Percentiles rank a stretch among this genome's conserved stretches.
phyloP scores from a whole-genome alignment of 2,329 filamentous ascomycete genomes.

The Fusarium sacchari region DNA sequence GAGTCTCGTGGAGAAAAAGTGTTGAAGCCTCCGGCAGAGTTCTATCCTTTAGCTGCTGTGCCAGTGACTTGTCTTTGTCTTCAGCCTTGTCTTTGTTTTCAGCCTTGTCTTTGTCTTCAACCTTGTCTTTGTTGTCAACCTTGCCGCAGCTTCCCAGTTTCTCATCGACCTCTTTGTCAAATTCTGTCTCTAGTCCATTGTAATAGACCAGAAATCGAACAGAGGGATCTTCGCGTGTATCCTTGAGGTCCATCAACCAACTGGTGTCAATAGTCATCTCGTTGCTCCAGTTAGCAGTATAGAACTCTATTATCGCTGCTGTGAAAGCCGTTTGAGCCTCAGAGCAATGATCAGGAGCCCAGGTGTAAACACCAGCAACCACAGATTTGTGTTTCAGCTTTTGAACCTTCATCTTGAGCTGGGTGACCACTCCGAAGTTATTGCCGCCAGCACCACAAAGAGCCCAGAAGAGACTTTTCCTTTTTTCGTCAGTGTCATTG shows the following conservation, averaged over 20 bases:
- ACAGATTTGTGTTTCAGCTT: conserved; percentile 20
- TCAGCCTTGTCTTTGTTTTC: background rate
- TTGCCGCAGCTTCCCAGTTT: background rate
- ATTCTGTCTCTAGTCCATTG: conserved; percentile 6
- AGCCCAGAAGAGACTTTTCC: conserved; percentile 50
- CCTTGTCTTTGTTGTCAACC: rapidly evolving
- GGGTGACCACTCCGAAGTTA: conserved; percentile 52
- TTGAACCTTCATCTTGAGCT: conserved; percentile 44
- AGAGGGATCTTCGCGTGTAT: background rate
- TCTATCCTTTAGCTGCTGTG: conserved; percentile 39
- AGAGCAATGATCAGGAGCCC: background rate
- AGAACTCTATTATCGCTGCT: conserved; percentile 41
- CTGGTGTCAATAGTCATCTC: conserved; percentile 44
- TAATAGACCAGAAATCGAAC: conserved; percentile 30
- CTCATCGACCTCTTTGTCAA: conserved; percentile 7
- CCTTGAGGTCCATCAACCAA: conserved; percentile 28
- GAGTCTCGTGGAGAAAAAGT: background rate
- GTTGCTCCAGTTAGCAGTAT: conserved; percentile 39
- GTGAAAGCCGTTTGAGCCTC: background rate
- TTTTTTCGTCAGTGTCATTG: background rate
- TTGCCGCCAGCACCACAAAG: conserved; percentile 53
- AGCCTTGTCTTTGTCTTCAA: too few relatives aligned
- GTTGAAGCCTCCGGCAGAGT: background rate
- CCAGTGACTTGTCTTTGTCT: rapidly evolving
- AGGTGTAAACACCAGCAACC: conserved; percentile 42